Conservation (phyloP, 2,329 filamentous ascomycete genomes). For the Aureobasidium sp. region DNA sequence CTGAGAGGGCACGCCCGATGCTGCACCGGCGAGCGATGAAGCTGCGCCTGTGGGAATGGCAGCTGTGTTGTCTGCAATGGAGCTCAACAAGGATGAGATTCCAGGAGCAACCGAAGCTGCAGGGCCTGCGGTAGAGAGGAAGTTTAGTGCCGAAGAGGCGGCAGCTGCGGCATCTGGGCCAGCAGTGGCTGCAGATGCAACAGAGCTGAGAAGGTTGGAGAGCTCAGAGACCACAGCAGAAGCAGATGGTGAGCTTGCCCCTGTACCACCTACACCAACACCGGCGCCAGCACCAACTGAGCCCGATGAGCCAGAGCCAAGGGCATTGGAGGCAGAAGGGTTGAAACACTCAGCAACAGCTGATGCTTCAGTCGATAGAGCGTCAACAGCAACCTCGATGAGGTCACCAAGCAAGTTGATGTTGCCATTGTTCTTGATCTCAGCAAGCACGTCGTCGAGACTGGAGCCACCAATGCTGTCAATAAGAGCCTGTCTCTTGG, state of each 20-base stretch:
- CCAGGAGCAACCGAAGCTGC: not conserved
- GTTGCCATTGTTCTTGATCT: slow-evolving; percentile 9
- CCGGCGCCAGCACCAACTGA: not conserved
- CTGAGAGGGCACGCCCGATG: not conserved
- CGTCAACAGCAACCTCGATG: slow-evolving; percentile 2
- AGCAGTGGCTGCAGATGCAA: not conserved
- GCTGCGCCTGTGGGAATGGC: not conserved
- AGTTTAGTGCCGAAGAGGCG: not conserved
- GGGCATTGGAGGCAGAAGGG: not conserved
- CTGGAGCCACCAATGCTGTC: slow-evolving; percentile 4
- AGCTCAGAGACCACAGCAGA: not conserved
- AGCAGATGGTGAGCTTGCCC: not conserved
- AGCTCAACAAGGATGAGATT: not conserved
- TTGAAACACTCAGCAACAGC: slow-evolving; percentile 9
- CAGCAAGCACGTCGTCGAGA: slow-evolving; percentile 4
- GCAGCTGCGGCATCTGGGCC: not conserved
- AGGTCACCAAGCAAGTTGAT: slow-evolving; percentile 9
- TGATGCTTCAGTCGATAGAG: not conserved
- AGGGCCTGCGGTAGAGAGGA: not conserved
- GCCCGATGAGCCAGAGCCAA: not conserved
- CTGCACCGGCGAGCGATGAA: not conserved
- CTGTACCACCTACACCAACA: not conserved
- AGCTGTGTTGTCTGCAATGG: not conserved
- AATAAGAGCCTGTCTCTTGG: slow-evolving; percentile 12
- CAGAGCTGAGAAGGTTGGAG: not conserved